Percentiles rank a stretch among this genome's conserved stretches.
Evolutionary conservation across 192 early-diverging fungal genomes (phyloP).

Genomic region (Lobosporangium transversale): DNA sequence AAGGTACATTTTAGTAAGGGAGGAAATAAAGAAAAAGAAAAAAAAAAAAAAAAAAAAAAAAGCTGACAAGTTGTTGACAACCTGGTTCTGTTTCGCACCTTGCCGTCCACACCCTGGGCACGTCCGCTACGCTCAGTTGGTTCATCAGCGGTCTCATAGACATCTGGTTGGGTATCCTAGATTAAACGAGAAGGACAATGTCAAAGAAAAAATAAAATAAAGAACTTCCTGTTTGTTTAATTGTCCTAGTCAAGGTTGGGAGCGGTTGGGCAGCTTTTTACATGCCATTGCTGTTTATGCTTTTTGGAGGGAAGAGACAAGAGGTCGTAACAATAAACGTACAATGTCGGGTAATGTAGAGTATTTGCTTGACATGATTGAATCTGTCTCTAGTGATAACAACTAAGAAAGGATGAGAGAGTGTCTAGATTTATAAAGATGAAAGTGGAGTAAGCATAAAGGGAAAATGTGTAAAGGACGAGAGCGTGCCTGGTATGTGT

Average conservation of each 20-base stretch:
- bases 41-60: background rate
- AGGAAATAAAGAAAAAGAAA: no score
- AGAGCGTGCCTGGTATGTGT: background rate
- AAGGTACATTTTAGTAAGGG: no score
- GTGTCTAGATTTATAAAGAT: background rate
- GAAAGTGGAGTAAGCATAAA: conserved; percentile 4
- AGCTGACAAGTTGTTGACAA: background rate
- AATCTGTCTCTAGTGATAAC: background rate
- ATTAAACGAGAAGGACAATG: conserved; percentile 7
- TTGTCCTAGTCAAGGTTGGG: no score
- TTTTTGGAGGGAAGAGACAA: no score
- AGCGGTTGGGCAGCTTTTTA: no score
- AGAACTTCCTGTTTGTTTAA: no score
- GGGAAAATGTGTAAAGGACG: background rate
- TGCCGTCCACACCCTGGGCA: conserved; percentile 33
- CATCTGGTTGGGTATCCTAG: conserved; percentile 82
- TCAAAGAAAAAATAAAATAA: background rate
- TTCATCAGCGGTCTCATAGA: conserved; percentile 84
- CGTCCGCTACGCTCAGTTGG: conserved; percentile 21
- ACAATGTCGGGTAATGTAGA: conserved; percentile 83
- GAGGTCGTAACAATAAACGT: no score
- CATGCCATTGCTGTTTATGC: no score
- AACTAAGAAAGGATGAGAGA: background rate
- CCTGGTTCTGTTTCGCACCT: conserved; percentile 22
- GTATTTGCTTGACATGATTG: conserved; percentile 73